Percentiles rank a stretch among this genome's conserved stretches.
These are phyloP conservation scores for Saturnispora hagleri DNA, from an alignment of 805 yeast genomes.

Conservation along the genomic window DNA sequence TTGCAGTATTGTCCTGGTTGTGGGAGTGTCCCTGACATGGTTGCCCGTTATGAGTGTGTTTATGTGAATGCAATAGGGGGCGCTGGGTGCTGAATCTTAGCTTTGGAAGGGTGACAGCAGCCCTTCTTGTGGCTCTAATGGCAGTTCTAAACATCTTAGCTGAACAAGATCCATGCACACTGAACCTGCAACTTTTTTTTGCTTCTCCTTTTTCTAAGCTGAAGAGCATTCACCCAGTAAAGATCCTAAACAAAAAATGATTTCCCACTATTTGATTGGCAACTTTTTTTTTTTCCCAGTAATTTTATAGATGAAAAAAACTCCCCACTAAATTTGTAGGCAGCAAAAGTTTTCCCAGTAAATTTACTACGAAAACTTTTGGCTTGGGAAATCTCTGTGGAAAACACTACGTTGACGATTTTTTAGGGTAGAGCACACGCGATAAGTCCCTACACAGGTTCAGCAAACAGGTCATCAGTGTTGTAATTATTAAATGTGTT, in stretches of 20 bases:
- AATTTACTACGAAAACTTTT: background rate
- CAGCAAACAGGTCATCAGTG: background rate
- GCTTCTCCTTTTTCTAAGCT: background rate
- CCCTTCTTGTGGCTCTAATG: background rate
- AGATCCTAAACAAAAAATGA: background rate
- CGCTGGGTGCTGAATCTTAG: background rate
- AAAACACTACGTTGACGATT: too few relatives aligned
- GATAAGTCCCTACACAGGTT: background rate
- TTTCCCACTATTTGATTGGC: too few relatives aligned
- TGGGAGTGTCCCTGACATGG: constrained; percentile 12
- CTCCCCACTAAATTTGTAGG: background rate
- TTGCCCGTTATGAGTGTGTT: constrained; percentile 11
- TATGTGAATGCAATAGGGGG: constrained; percentile 2
- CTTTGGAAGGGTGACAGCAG: background rate
- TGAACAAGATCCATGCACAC: background rate
- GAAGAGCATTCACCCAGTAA: background rate
- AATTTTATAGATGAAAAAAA: background rate
- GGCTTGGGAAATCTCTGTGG: too few relatives aligned
- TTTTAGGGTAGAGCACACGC: too few relatives aligned
- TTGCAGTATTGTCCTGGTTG: background rate
- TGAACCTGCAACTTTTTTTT: background rate
- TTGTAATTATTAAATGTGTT: background rate
- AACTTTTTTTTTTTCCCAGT: too few relatives aligned
- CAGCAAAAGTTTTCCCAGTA: background rate
- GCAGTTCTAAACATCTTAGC: background rate